phyloP scores from a whole-genome alignment of 805 yeast species.

The Starmerella bombi region DNA sequence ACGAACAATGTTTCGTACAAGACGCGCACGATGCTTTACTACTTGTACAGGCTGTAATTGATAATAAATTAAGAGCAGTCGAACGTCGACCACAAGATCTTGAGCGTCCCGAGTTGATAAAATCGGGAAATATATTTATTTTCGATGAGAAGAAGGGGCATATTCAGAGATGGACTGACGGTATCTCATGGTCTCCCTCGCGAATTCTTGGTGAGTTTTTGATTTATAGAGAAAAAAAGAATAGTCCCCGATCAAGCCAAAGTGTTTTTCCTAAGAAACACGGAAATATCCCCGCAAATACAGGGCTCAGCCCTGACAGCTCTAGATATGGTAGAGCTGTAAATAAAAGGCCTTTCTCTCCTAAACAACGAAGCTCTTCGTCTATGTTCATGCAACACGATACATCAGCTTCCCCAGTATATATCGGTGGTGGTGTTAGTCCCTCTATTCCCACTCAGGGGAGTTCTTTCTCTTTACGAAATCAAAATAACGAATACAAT shows the following conservation, averaged over 20 bases:
- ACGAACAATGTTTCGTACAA: slow-evolving; percentile 54
- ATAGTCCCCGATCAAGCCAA: background rate
- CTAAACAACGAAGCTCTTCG: background rate
- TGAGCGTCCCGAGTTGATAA: slow-evolving; percentile 53
- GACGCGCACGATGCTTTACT: slow-evolving; percentile 73
- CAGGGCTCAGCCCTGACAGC: background rate
- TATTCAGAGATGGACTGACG: slow-evolving; percentile 92
- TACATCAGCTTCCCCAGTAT: background rate
- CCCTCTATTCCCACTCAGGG: background rate
- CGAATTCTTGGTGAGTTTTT: slow-evolving; percentile 75
- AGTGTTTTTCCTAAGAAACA: background rate
- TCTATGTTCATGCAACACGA: background rate
- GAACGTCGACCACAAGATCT: slow-evolving; percentile 71
- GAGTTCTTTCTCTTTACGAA: background rate
- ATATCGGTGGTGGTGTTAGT: background rate
- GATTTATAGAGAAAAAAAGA: slow-evolving; percentile 59
- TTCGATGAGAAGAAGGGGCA: slow-evolving; percentile 73
- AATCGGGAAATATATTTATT: slow-evolving; percentile 70
- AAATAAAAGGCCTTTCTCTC: background rate
- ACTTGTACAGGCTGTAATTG: slow-evolving; percentile 65
- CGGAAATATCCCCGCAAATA: no score
- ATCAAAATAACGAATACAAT: slow-evolving; percentile 11
- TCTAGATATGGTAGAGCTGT: background rate
- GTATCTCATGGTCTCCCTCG: slow-evolving; percentile 88
- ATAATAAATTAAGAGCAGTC: slow-evolving; percentile 46